Percentiles rank a stretch among this genome's conserved stretches.
phyloP scores from a whole-genome alignment of 495 filamentous ascomycete genomes.

The Aspergillus avenaceus region DNA sequence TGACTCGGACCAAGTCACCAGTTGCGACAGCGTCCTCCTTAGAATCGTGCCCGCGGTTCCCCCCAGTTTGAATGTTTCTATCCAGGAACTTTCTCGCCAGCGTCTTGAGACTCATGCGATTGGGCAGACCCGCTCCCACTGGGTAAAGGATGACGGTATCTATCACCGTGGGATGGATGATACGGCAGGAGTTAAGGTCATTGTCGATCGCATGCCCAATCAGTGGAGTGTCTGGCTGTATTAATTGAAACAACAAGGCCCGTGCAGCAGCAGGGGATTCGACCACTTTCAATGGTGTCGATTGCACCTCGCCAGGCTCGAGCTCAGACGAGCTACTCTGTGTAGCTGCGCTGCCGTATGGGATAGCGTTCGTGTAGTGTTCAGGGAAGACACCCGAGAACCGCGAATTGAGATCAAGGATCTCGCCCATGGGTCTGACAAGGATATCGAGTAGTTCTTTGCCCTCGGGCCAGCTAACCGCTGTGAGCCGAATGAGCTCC shows the following conservation, averaged over 20 bases:
- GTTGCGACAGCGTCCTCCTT: conserved; percentile 85
- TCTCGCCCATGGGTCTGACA: conserved; percentile 75
- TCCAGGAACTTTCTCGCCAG: conserved; percentile 63
- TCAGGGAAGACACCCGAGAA: conserved; percentile 81
- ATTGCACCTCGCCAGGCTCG: conserved; percentile 13
- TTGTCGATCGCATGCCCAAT: conserved; percentile 96
- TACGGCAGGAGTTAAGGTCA: conserved; percentile 76
- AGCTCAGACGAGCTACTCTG: conserved; percentile 8
- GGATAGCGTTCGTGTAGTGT: conserved; percentile 64
- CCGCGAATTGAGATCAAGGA: conserved; percentile 85
- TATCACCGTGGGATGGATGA: conserved; percentile 80
- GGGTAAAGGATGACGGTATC: conserved; percentile 87
- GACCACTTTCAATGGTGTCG: conserved; percentile 59
- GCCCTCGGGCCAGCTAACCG: conserved; percentile 78
- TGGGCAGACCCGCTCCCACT: conserved; percentile 67
- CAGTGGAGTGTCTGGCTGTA: conserved; percentile 71
- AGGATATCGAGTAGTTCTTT: conserved; percentile 75
- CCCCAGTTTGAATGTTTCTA: conserved; percentile 72
- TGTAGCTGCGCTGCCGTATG: conserved; percentile 39
- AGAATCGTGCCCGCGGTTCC: conserved; percentile 72
- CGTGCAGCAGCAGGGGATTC: conserved; percentile 68
- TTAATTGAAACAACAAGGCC: conserved; percentile 61
- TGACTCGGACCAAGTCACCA: conserved; percentile 74
- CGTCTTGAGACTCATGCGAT: conserved; percentile 67
- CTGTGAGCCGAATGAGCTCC: conserved; percentile 86